A percentile compares a stretch with the other conserved stretches of the same genome.
These are phyloP conservation scores for Thelonectria olida DNA, from an alignment of 2,329 filamentous ascomycete species.

Conservation along the genomic window DNA sequence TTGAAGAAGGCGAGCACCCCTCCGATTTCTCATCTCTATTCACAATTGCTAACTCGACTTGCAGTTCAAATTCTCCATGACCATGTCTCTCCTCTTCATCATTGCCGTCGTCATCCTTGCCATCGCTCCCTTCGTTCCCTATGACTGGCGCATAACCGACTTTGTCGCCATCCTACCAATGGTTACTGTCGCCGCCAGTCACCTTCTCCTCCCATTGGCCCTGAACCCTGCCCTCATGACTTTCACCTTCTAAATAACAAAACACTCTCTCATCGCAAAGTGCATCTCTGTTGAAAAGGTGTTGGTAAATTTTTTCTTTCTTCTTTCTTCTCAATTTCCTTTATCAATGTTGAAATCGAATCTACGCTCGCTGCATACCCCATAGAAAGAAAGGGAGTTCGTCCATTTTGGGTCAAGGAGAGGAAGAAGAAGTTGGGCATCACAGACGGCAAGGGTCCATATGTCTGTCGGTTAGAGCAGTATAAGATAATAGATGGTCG, in stretches of 20 bases:
- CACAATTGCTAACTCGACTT: constrained; percentile 27
- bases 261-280: background rate
- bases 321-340: background rate
- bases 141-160: constrained; percentile 72
- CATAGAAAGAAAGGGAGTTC: constrained; percentile 1
- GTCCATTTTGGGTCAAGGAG: background rate
- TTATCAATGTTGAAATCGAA: background rate
- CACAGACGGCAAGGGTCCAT: constrained; percentile 2
- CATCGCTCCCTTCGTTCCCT: constrained; percentile 69
- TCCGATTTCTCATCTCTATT: constrained; percentile 42
- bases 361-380: background rate
- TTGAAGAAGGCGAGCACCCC: constrained; percentile 74
- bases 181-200: constrained; percentile 73
- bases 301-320: background rate
- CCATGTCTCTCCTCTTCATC: constrained; percentile 67
- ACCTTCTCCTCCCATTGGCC: constrained; percentile 76
- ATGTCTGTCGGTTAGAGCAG: background rate
- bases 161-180: constrained; percentile 82
- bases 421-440: background rate
- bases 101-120: constrained; percentile 72
- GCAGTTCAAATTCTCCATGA: constrained; percentile 77
- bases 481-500: background rate
- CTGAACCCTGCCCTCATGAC: constrained; percentile 84
- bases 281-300: background rate
- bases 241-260: constrained; percentile 71